A percentile compares a stretch with the other conserved stretches of the same genome.
phyloP scores from a whole-genome alignment of 108 stramenopile genomes.

The Phaeodactylum tricornutum region DNA sequence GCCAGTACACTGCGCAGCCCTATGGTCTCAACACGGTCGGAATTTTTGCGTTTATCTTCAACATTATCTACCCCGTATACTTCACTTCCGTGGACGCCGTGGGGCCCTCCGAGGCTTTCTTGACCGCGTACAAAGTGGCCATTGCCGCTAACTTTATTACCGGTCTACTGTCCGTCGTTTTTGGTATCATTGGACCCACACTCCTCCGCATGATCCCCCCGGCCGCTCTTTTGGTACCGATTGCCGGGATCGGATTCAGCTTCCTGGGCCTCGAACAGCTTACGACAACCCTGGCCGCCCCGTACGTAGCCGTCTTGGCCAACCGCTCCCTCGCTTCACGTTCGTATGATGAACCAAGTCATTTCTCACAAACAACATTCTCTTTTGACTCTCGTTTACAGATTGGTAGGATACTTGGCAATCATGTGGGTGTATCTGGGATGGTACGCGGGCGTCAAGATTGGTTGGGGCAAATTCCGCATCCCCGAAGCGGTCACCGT shows the following conservation, averaged over 20 bases:
- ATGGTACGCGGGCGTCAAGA: slow-evolving; percentile 29
- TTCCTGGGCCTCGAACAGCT: slow-evolving; percentile 39
- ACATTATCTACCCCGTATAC: slow-evolving; percentile 41
- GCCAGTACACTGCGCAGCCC: slow-evolving; percentile 52
- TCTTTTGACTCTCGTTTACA: too few species aligned
- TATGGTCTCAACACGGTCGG: slow-evolving; percentile 69
- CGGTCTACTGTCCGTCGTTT: slow-evolving; percentile 38
- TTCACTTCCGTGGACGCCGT: slow-evolving; percentile 7
- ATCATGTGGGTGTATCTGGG: slow-evolving; percentile 29
- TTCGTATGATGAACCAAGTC: too few species aligned
- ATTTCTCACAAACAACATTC: too few species aligned
- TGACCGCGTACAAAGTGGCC: slow-evolving; percentile 38
- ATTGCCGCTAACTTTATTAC: slow-evolving; percentile 57
- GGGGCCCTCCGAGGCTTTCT: slow-evolving; percentile 15
- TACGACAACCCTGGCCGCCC: slow-evolving; percentile 16
- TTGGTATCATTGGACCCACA: slow-evolving; percentile 22
- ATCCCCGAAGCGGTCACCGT: slow-evolving; percentile 37
- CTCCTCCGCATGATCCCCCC: slow-evolving; percentile 24
- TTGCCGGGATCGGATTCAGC: slow-evolving; percentile 46
- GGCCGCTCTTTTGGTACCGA: slow-evolving; percentile 33
- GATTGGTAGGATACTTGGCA: slow-evolving; percentile 30
- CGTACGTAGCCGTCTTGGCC: too few species aligned
- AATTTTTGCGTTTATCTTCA: slow-evolving; percentile 57
- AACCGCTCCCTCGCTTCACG: too few species aligned
- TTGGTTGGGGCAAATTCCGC: slow-evolving; percentile 20